These are phyloP conservation scores for Edaphochlamys debaryana DNA, from an alignment of 139 green algal species.

Conservation along the genomic window DNA sequence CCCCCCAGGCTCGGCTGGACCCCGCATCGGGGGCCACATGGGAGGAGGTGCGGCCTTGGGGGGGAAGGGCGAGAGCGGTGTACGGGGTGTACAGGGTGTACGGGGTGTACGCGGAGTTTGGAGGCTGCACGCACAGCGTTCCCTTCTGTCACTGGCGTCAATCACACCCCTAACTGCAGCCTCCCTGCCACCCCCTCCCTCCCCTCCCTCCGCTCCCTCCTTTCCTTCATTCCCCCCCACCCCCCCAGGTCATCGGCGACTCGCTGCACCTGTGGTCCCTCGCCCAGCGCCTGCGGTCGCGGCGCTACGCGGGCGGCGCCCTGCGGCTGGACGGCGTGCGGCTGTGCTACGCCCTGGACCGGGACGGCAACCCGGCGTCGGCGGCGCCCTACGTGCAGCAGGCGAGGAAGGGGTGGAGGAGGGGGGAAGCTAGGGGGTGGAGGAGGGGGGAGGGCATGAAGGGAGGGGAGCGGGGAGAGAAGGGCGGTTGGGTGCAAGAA, in stretches of 20 bases:
- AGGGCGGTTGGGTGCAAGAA: too few relatives aligned
- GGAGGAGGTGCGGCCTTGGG: background rate
- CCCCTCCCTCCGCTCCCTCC: background rate
- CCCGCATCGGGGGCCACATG: too few relatives aligned
- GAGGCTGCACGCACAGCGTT: too few relatives aligned
- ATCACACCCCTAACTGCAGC: too few relatives aligned
- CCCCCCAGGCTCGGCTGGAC: too few relatives aligned
- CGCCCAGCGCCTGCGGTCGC: constrained; percentile 60
- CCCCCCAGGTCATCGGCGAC: constrained; percentile 73
- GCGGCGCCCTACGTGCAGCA: constrained; percentile 58
- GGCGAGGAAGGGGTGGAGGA: constrained; percentile 3
- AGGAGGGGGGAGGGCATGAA: too few relatives aligned
- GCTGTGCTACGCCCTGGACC: constrained; percentile 84
- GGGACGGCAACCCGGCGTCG: constrained; percentile 70
- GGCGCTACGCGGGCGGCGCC: constrained; percentile 67
- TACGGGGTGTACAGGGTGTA: background rate
- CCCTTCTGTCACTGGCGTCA: too few relatives aligned
- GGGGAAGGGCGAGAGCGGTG: background rate
- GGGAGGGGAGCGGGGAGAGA: too few relatives aligned
- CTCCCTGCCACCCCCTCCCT: too few relatives aligned
- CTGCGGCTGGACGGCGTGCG: constrained; percentile 87
- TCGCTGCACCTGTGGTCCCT: constrained; percentile 76
- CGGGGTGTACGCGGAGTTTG: background rate
- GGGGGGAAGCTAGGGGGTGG: background rate
- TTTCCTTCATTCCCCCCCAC: background rate